A percentile compares a stretch with the other conserved stretches of the same genome.
Conservation (phyloP, 1,284 basidiomycete genomes). For the Trichosporon ovoides region DNA sequence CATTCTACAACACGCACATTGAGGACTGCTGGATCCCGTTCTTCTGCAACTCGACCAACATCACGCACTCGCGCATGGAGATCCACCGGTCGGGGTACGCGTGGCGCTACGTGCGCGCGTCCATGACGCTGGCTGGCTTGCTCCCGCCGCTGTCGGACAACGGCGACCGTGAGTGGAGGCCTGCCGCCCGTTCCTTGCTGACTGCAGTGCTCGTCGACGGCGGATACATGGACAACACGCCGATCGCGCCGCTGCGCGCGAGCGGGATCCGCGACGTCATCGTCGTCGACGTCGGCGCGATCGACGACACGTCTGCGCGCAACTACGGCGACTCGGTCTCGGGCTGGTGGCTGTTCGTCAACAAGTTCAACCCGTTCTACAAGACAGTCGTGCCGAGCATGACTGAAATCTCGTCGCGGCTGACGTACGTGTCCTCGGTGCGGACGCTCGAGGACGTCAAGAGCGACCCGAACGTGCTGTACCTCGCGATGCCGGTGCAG, state of each 20-base stretch:
- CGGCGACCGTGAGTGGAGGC: constrained; percentile 60
- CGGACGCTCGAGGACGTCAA: constrained; percentile 94
- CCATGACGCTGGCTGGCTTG: constrained; percentile 94
- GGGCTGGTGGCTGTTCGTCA: constrained; percentile 93
- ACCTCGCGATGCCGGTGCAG: constrained; percentile 92
- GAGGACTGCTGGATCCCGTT: constrained; percentile 99
- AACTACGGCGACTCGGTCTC: constrained; percentile 93
- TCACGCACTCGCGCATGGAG: constrained; percentile 93
- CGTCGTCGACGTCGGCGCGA: constrained; percentile 89
- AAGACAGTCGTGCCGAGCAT: constrained; percentile 79
- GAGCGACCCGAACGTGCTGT: constrained; percentile 75
- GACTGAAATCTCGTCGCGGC: constrained; percentile 89
- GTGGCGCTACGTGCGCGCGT: constrained; percentile 77
- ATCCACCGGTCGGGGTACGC: constrained; percentile 95
- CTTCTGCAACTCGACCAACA: constrained; percentile 99
- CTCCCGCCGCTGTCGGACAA: constrained; percentile 93
- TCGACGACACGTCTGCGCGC: constrained; percentile 91
- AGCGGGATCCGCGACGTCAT: constrained; percentile 91
- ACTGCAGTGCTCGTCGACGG: constrained; percentile 75
- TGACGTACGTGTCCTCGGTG: constrained; percentile 95
- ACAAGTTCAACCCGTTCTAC: constrained; percentile 74
- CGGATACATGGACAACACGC: constrained; percentile 90
- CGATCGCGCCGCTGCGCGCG: constrained; percentile 82
- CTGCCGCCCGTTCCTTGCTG: constrained; percentile 16
- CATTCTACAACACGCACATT: constrained; percentile 88